phyloP scores from a whole-genome alignment of 305 asterid genomes.

The Salvia sclarea region DNA sequence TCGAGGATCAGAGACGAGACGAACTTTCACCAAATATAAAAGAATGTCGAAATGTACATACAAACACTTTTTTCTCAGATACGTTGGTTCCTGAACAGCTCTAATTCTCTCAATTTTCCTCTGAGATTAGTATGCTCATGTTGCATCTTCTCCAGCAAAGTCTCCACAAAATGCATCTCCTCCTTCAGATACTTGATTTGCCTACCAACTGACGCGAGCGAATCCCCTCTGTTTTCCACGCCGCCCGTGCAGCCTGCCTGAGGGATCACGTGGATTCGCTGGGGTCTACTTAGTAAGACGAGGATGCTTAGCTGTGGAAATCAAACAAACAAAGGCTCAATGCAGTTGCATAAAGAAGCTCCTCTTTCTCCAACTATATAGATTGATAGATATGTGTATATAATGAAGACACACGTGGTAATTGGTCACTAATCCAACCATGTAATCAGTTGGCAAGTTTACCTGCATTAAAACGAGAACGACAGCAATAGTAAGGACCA shows the following conservation, averaged over 20 bases:
- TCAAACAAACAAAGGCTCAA: constrained; percentile 14
- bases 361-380: neutral
- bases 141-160: constrained; percentile 66
- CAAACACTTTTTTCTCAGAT: constrained; percentile 28
- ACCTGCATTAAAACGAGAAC: constrained; percentile 95
- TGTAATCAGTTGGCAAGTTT: constrained; percentile 24
- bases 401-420: neutral
- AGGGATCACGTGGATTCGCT: constrained; percentile 68
- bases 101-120: constrained; percentile 60
- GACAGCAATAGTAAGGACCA: constrained; percentile 59
- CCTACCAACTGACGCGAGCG: constrained; percentile 45
- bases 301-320: constrained; percentile 76
- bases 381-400: neutral
- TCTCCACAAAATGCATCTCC: constrained; percentile 77
- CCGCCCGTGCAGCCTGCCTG: constrained; percentile 49
- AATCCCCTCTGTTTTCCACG: constrained; percentile 44
- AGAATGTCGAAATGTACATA: constrained; percentile 32
- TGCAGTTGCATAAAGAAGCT: neutral
- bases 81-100: constrained; percentile 50
- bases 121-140: constrained; percentile 58
- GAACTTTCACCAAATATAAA: neutral
- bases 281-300: constrained; percentile 78
- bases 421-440: constrained; percentile 2
- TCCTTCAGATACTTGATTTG: constrained; percentile 71
- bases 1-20: neutral